Evolutionary conservation across 106 monocot genomes (phyloP), one percentile per base, ranked within the genome.

Genomic region (Hemerocallis citrina): DNA sequence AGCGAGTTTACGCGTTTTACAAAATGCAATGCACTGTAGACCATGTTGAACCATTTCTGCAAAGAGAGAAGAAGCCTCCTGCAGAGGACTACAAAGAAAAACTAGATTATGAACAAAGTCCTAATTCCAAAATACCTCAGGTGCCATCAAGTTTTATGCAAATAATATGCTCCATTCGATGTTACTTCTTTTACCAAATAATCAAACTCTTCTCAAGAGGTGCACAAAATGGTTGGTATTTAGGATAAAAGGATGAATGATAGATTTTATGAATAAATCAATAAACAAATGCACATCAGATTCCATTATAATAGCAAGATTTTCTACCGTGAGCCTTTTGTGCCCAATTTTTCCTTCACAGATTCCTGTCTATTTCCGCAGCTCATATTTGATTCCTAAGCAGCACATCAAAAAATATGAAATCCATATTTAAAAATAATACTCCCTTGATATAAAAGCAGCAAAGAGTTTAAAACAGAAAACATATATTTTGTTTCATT

Each of bases 31-130:
- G 64, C 91, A 96, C 21, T 84, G 78, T 17, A 96, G 79, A 22
- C 96, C 90, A 70, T 96, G 96, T 63, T 87, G 90, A 70, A 96
- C 77, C 86, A 96, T 74, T 72, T 96, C 96, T 1, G 96, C 86
- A 63, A 96, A 82, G 17, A 96, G 87, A 74, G 62, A 66, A 20
- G 96, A 76, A 61, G 72, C 62, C 66, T 96, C 91, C 58, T 81
- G n/a, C 61, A 96, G 90, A 40, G 95, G 81, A 67, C 90, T 96
- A 72, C 47, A 78, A 43, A 44, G 33, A 17, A 66, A 64, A 8
- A 55, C 13, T 25, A 45, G 30, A 30, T 46, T 50, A 44, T 21
- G 27, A 42, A 57, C 5, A 9, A 47, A 47, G 5, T 47, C n/a
- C n/a, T n/a, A n/a, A n/a, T n/a, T n/a, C n/a, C n/a, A n/a, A n/a